Evolutionary conservation across 2,329 filamentous ascomycete genomes (phyloP), one percentile per base, ranked within the genome.

Genomic region (Monosporascus sp.): DNA sequence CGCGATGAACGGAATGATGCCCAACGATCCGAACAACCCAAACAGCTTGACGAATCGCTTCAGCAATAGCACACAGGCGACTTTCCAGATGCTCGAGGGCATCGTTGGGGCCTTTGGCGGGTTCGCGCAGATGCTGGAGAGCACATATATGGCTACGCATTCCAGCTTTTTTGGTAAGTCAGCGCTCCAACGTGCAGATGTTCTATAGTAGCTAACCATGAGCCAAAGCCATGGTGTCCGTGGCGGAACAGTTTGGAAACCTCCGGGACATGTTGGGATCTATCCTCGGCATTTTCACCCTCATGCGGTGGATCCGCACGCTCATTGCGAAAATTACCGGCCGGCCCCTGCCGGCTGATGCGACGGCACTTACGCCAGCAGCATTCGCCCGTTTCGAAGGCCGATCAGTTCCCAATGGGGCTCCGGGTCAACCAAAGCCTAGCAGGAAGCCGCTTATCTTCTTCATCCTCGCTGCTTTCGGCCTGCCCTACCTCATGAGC

Each of bases 81-180:
- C 94, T 0, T 99, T 99, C 68, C 94, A 97, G 77, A 91, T 99
- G 80, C 91, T 99, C 50, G 94, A 99, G 75, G 94, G 92, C 63
- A 89, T 99, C 54, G 94, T 99, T 15, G 90, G 91, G 24, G 92
- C 94, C 2, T 99, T 99, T 76, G 92, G 92, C 20, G 94, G 95
- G 0, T 97, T 99, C 68, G 91, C 95, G 14, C 94, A 99, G 76
- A 99, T 99, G 94, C 80, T 99, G 28, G 94, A 99, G 74, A 97
- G 94, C 77, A 97, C 94, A 11, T 99, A 97, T 66, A 99, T 99
- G 95, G 94, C 95, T 31, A 99, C 94, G 0, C 94, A 99, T 72
- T 97, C 92, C 6, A 96, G 91, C 51, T 99, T 99, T 73, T 99
- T 97, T 66, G 92, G 91, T 96, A 81, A 65, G 87, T 73, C 15